Evolutionary conservation across 2,329 filamentous ascomycete species (phyloP).

Genomic region (Biscogniauxia mediterranea): DNA sequence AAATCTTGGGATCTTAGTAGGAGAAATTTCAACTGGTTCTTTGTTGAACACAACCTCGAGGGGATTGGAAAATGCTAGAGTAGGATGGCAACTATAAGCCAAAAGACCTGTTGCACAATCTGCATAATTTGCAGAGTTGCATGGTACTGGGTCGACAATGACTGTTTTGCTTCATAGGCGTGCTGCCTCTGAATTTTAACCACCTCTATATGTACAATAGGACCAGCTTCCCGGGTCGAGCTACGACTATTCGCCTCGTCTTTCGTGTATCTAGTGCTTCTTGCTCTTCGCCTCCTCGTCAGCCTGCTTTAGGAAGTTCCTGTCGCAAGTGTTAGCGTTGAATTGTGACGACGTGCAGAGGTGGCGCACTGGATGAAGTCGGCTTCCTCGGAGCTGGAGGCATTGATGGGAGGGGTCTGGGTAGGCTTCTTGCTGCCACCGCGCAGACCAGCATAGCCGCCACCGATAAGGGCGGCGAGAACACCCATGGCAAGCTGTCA

Average conservation of each 20-base stretch:
- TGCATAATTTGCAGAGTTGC: conserved; percentile 1
- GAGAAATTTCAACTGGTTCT: conserved; percentile 15
- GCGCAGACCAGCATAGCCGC: conserved; percentile 42
- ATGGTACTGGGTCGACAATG: not conserved
- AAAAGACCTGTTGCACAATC: not conserved
- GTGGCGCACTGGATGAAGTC: conserved; percentile 62
- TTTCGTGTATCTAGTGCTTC: conserved; percentile 38
- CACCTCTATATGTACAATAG: conserved; percentile 33
- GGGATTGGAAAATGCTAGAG: not conserved
- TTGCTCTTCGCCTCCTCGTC: conserved; percentile 41
- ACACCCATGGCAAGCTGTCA: conserved; percentile 56
- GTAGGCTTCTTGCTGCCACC: conserved; percentile 45
- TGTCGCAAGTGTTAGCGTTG: conserved; percentile 26
- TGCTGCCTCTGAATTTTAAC: conserved; percentile 14
- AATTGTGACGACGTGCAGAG: conserved; percentile 12
- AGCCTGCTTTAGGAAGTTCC: conserved; percentile 48
- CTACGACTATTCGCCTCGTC: conserved; percentile 6
- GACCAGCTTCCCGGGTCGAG: conserved; percentile 21
- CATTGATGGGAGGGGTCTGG: conserved; percentile 59
- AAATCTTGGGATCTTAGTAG: conserved; percentile 15
- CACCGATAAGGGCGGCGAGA: conserved; percentile 51
- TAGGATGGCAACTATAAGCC: not conserved
- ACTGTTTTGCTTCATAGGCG: not conserved
- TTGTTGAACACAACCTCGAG: conserved; percentile 17
- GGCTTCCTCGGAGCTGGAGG: conserved; percentile 60